These are phyloP conservation scores for Prillingera fragicola DNA, from an alignment of 1,284 basidiomycete genomes.

Conservation along the genomic window DNA sequence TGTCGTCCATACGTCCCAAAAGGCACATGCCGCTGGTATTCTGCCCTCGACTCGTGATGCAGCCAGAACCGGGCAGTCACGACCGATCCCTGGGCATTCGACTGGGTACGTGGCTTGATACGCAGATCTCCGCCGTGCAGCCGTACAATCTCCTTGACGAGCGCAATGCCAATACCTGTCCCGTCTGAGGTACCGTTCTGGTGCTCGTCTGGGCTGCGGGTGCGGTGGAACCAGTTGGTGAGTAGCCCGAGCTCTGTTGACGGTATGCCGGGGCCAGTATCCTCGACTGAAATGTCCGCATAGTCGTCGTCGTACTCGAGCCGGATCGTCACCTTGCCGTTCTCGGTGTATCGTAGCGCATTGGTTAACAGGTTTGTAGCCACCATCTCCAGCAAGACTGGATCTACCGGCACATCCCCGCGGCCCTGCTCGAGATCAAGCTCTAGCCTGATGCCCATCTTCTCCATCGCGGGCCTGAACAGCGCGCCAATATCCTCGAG, in stretches of 20 bases:
- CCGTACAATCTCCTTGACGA: conserved; percentile 45
- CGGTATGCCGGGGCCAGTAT: conserved; percentile 49
- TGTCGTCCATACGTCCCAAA: too few species aligned
- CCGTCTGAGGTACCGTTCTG: conserved; percentile 31
- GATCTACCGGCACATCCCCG: too few species aligned
- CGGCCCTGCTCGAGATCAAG: not conserved
- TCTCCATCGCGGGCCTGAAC: conserved; percentile 42
- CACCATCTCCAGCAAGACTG: conserved; percentile 47
- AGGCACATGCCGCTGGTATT: too few species aligned
- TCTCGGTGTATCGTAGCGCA: conserved; percentile 42
- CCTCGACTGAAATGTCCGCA: conserved; percentile 38
- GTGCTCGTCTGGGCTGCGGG: conserved; percentile 18
- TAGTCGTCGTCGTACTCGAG: conserved; percentile 23
- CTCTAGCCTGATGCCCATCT: not conserved
- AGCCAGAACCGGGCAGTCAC: conserved; percentile 23
- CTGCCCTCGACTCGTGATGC: conserved; percentile 1
- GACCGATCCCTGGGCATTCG: conserved; percentile 30
- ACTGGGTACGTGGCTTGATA: conserved; percentile 24
- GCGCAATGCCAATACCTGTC: conserved; percentile 16
- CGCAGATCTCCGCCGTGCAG: conserved; percentile 48
- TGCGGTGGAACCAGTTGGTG: conserved; percentile 34
- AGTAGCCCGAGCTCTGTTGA: conserved; percentile 21
- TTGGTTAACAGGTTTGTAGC: conserved; percentile 45
- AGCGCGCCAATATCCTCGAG: conserved; percentile 43
- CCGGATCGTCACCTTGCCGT: conserved; percentile 32